Conservation (phyloP, 2,329 filamentous ascomycete species). For the Ustilaginoidea virens region DNA sequence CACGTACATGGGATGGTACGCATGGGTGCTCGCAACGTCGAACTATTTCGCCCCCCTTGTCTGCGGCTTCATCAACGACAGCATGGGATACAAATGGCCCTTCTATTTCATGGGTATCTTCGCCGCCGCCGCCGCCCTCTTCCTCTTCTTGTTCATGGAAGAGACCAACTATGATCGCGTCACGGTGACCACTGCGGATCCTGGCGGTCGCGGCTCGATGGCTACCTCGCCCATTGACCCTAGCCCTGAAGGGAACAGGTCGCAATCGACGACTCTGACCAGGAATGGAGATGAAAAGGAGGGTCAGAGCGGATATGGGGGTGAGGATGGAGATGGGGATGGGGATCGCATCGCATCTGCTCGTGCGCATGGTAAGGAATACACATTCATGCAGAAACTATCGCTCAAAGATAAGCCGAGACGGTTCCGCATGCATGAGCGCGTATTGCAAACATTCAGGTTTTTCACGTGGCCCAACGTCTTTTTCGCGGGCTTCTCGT, state of each 20-base stretch:
- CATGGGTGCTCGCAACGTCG: constrained; percentile 19
- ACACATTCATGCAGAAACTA: constrained; percentile 27
- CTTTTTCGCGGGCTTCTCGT: constrained; percentile 26
- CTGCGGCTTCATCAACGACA: constrained; percentile 27
- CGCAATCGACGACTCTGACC: too few relatives aligned
- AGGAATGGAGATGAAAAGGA: background rate
- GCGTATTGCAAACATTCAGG: constrained; percentile 20
- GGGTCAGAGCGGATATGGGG: too few relatives aligned
- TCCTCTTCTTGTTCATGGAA: constrained; percentile 41
- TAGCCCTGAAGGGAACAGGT: too few relatives aligned
- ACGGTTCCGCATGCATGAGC: constrained; percentile 22
- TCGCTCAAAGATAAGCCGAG: constrained; percentile 17
- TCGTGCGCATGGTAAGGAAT: constrained; percentile 8
- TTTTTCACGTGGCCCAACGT: constrained; percentile 25
- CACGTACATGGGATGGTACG: constrained; percentile 27
- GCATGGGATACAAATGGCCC: constrained; percentile 24
- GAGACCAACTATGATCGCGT: constrained; percentile 37
- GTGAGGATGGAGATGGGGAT: too few relatives aligned
- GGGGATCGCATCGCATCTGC: too few relatives aligned
- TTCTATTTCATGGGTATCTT: constrained; percentile 28
- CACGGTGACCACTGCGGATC: constrained; percentile 2
- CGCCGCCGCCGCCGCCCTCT: constrained; percentile 17
- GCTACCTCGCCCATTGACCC: too few relatives aligned
- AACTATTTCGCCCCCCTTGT: constrained; percentile 30
- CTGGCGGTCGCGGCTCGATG: too few relatives aligned